A percentile compares a stretch with the other conserved stretches of the same genome.
phyloP scores from a whole-genome alignment of 2,329 filamentous ascomycete species.

The Fusarium guadeloupense region DNA sequence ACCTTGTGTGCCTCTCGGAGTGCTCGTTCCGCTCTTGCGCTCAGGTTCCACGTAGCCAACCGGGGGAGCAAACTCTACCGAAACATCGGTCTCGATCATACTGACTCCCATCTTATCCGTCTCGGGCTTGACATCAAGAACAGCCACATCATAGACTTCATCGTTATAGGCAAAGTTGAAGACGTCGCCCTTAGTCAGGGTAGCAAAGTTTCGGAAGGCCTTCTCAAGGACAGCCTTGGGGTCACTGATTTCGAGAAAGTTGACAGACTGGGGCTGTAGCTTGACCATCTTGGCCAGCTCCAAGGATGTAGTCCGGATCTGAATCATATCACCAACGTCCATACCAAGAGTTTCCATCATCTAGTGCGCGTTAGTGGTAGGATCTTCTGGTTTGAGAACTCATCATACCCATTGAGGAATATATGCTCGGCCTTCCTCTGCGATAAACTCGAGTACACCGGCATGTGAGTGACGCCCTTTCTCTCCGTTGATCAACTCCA shows the following conservation, averaged over 20 bases:
- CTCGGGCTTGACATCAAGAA: slow-evolving; percentile 91
- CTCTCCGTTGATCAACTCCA: slow-evolving; percentile 92
- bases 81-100: slow-evolving; percentile 95
- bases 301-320: slow-evolving; percentile 94
- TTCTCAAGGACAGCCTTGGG: slow-evolving; percentile 97
- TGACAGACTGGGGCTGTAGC: slow-evolving; percentile 90
- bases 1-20: slow-evolving; percentile 74
- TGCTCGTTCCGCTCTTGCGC: slow-evolving; percentile 82
- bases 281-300: slow-evolving; percentile 94
- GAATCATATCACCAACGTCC: slow-evolving; percentile 92
- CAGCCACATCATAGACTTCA: slow-evolving; percentile 89
- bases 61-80: slow-evolving; percentile 93
- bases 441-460: slow-evolving; percentile 96
- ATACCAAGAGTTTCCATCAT: slow-evolving; percentile 93
- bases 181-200: slow-evolving; percentile 89
- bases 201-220: slow-evolving; percentile 94
- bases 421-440: slow-evolving; percentile 96
- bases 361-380: slow-evolving; percentile 56
- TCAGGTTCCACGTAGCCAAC: slow-evolving; percentile 93
- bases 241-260: slow-evolving; percentile 96
- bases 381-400: not conserved
- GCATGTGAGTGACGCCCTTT: slow-evolving; percentile 85
- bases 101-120: slow-evolving; percentile 86
- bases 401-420: slow-evolving; percentile 86
- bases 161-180: slow-evolving; percentile 99